These are phyloP conservation scores for Buxus sempervirens DNA, from an alignment of 164 flowering plant genomes.

Conservation along the genomic window DNA sequence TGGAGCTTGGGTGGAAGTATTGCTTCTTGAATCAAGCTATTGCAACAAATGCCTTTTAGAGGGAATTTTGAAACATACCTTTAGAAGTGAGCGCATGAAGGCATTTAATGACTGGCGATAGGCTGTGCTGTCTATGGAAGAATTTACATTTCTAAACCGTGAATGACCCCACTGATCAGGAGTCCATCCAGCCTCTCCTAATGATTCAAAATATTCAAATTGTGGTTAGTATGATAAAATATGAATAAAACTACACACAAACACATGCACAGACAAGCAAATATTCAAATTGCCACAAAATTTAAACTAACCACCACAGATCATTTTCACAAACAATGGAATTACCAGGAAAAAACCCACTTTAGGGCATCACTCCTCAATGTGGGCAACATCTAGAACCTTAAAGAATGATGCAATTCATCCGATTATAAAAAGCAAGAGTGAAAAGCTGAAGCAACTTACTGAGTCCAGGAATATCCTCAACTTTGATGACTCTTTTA, in stretches of 20 bases:
- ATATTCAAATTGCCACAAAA: no score
- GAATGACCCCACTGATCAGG: constrained; percentile 95
- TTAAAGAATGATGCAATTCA: not conserved
- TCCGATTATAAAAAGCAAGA: not conserved
- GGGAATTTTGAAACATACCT: constrained; percentile 40
- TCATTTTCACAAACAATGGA: not conserved
- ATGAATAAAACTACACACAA: not conserved
- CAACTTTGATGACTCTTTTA: constrained; percentile 63
- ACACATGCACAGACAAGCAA: not conserved
- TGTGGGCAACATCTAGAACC: not conserved
- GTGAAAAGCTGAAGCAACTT: constrained; percentile 27
- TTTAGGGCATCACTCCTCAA: not conserved
- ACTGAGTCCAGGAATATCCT: constrained; percentile 96
- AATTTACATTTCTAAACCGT: constrained; percentile 45
- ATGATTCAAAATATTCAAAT: constrained; percentile 20
- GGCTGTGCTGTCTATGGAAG: constrained; percentile 55
- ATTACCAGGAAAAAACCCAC: not conserved
- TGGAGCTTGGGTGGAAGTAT: not conserved
- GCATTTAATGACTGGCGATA: constrained; percentile 63
- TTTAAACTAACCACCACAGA: not conserved
- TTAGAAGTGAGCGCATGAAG: constrained; percentile 88
- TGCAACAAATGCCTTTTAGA: not conserved
- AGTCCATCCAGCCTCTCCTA: constrained; percentile 97
- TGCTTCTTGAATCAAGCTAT: not conserved
- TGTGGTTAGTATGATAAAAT: constrained; percentile 14